These are phyloP conservation scores for Aureobasidium subglaciale DNA, from an alignment of 2,329 filamentous ascomycete genomes.

Conservation along the genomic window DNA sequence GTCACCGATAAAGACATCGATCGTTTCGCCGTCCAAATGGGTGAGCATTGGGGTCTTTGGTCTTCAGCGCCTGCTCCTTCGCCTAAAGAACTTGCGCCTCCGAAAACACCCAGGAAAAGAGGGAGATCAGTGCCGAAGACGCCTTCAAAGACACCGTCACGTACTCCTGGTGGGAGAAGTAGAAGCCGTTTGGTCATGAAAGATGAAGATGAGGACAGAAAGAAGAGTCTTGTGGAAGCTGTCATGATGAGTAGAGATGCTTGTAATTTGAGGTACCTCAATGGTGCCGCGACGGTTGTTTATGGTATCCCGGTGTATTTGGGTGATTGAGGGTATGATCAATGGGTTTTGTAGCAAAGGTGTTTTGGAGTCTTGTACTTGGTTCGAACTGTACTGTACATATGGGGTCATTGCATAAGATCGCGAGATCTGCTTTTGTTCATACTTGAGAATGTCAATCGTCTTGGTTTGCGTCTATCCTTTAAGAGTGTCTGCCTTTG, in stretches of 20 bases:
- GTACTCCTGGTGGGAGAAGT: slow-evolving; percentile 24
- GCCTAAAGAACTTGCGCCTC: slow-evolving; percentile 24
- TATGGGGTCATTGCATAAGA: too few relatives aligned
- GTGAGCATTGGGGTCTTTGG: slow-evolving; percentile 80
- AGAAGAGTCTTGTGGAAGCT: slow-evolving; percentile 62
- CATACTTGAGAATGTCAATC: too few relatives aligned
- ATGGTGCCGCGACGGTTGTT: slow-evolving; percentile 85
- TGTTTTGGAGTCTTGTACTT: too few relatives aligned
- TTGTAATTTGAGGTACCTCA: slow-evolving; percentile 87
- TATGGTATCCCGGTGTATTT: slow-evolving; percentile 94
- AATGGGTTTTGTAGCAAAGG: too few relatives aligned
- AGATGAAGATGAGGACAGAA: slow-evolving; percentile 31
- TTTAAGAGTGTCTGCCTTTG: too few relatives aligned
- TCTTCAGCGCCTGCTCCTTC: slow-evolving; percentile 18
- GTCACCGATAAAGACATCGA: slow-evolving; percentile 98
- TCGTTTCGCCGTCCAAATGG: slow-evolving; percentile 70
- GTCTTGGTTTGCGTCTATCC: too few relatives aligned
- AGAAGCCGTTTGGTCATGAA: slow-evolving; percentile 24
- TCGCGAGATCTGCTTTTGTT: too few relatives aligned
- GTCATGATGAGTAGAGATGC: slow-evolving; percentile 65
- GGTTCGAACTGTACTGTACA: too few relatives aligned
- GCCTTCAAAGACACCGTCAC: slow-evolving; percentile 27
- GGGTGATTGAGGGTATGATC: too few relatives aligned
- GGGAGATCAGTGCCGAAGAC: slow-evolving; percentile 22
- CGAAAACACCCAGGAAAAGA: slow-evolving; percentile 26